These are phyloP conservation scores for Suillus ampliporus DNA, from an alignment of 768 basidiomycete genomes.

Conservation along the genomic window DNA sequence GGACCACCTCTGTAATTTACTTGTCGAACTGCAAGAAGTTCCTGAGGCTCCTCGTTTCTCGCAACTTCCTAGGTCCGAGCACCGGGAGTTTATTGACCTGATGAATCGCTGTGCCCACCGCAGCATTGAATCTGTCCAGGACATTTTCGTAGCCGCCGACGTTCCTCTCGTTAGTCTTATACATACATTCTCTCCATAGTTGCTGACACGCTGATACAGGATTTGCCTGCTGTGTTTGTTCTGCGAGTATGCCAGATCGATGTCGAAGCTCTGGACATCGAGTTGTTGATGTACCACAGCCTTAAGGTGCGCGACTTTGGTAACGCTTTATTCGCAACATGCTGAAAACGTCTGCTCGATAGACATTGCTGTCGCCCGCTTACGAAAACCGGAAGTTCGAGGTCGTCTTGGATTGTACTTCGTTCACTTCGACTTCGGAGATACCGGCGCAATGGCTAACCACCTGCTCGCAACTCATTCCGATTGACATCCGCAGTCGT, in stretches of 20 bases:
- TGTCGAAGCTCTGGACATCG: slow-evolving; percentile 80
- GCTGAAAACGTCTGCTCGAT: slow-evolving; percentile 2
- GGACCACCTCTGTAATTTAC: slow-evolving; percentile 78
- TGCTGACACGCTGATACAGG: slow-evolving; percentile 31
- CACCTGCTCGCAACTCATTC: slow-evolving; percentile 76
- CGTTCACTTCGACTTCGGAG: slow-evolving; percentile 75
- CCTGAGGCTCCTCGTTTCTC: slow-evolving; percentile 72
- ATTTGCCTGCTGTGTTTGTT: slow-evolving; percentile 59
- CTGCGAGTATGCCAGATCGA: slow-evolving; percentile 72
- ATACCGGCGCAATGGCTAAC: slow-evolving; percentile 84
- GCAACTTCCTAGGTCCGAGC: slow-evolving; percentile 48
- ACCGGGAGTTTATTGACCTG: slow-evolving; percentile 70
- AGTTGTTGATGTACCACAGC: slow-evolving; percentile 77
- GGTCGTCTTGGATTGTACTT: slow-evolving; percentile 82
- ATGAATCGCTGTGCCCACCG: slow-evolving; percentile 68
- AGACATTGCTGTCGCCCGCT: slow-evolving; percentile 58
- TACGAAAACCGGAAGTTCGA: slow-evolving; percentile 63
- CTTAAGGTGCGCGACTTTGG: slow-evolving; percentile 58
- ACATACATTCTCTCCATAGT: neutral
- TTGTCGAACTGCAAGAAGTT: slow-evolving; percentile 79
- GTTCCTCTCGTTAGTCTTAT: slow-evolving; percentile 47
- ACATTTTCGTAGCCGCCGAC: slow-evolving; percentile 66
- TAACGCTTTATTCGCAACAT: neutral
- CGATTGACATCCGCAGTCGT: slow-evolving; percentile 68
- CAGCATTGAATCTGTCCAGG: slow-evolving; percentile 63